Conservation (phyloP, 2,329 filamentous ascomycete genomes). For the Xylariales sp. region DNA sequence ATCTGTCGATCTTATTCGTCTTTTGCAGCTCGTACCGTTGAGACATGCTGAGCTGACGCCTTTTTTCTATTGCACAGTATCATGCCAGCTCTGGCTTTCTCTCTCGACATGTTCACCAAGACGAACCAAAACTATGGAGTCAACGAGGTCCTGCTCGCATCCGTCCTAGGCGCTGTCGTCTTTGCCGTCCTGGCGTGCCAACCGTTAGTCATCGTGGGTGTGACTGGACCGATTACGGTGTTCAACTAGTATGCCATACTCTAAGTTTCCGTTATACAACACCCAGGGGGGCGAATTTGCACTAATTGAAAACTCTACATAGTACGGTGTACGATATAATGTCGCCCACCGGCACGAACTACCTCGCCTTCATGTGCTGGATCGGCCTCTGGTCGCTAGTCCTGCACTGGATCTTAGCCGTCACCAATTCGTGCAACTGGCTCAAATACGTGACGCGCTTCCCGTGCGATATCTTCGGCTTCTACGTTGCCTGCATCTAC, state of each 20-base stretch:
- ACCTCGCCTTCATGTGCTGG: slow-evolving; percentile 88
- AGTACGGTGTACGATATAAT: slow-evolving; percentile 88
- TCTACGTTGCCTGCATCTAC: slow-evolving; percentile 91
- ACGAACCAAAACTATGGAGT: slow-evolving; percentile 82
- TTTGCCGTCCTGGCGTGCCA: slow-evolving; percentile 78
- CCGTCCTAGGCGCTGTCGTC: slow-evolving; percentile 76
- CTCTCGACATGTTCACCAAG: slow-evolving; percentile 88
- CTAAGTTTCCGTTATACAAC: no score
- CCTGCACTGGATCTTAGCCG: slow-evolving; percentile 78
- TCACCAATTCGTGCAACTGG: slow-evolving; percentile 83
- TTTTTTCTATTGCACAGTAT: slow-evolving; percentile 58
- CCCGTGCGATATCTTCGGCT: slow-evolving; percentile 89
- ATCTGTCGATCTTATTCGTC: no score
- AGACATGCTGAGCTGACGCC: no score
- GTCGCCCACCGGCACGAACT: slow-evolving; percentile 69
- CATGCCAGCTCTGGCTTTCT: slow-evolving; percentile 81
- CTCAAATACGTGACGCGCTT: slow-evolving; percentile 89
- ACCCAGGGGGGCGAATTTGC: no score
- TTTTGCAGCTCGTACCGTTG: no score
- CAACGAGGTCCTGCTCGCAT: slow-evolving; percentile 85
- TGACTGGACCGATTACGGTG: slow-evolving; percentile 86
- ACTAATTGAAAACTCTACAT: no score
- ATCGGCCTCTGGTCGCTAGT: slow-evolving; percentile 84
- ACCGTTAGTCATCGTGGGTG: slow-evolving; percentile 84
- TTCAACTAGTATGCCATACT: slow-evolving; percentile 68